Evolutionary conservation across 2,329 filamentous ascomycete species (phyloP).

Genomic region (Ambrosiella beaveri): DNA sequence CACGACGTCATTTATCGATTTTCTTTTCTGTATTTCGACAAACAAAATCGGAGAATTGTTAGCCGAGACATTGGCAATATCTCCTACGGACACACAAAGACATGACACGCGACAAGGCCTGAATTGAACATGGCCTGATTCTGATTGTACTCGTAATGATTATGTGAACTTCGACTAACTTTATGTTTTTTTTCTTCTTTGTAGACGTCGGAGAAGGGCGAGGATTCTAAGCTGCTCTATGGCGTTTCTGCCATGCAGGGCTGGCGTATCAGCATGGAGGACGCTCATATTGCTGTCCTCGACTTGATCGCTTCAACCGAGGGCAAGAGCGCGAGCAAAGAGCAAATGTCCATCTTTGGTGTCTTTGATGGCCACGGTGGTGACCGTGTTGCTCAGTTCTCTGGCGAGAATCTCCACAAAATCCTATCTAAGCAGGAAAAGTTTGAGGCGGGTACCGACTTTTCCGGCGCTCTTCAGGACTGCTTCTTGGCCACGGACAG

Average conservation of each 20-base stretch:
- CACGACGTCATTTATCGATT: background rate
- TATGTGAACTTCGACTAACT: no score
- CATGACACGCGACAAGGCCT: background rate
- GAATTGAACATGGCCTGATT: background rate
- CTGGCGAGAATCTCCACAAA: constrained; percentile 81
- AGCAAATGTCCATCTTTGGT: constrained; percentile 84
- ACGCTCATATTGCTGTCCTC: constrained; percentile 78
- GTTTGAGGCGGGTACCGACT: constrained; percentile 66
- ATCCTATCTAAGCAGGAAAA: constrained; percentile 91
- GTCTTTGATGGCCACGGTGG: constrained; percentile 97
- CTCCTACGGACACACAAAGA: no score
- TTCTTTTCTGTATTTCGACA: no score
- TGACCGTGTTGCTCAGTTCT: constrained; percentile 86
- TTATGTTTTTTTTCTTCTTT: constrained; percentile 9
- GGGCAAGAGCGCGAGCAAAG: constrained; percentile 46
- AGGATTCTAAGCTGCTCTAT: constrained; percentile 84
- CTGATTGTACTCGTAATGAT: no score
- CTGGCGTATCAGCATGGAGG: constrained; percentile 99
- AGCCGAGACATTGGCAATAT: background rate
- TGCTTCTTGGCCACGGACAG: constrained; percentile 91
- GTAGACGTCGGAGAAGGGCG: constrained; percentile 73
- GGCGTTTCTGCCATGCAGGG: constrained; percentile 98
- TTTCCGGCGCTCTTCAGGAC: constrained; percentile 92
- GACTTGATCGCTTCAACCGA: constrained; percentile 37
- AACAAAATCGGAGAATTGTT: no score